These are phyloP conservation scores for Kuraishia molischiana DNA, from an alignment of 805 yeast species.

Conservation along the genomic window DNA sequence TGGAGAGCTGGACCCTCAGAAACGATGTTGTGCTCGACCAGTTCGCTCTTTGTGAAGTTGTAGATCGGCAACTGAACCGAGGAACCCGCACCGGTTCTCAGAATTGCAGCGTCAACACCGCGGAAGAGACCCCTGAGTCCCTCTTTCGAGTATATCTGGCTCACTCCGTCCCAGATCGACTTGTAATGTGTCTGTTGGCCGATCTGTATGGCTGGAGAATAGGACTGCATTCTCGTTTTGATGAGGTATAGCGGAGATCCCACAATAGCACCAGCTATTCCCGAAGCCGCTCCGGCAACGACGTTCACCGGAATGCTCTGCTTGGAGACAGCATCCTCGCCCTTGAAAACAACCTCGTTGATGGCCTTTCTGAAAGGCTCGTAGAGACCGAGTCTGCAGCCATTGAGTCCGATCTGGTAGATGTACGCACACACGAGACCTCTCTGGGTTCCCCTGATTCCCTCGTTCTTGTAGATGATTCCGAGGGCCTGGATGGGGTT, in stretches of 20 bases:
- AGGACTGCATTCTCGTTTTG: conserved; percentile 96
- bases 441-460: conserved; percentile 78
- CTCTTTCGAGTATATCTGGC: conserved; percentile 49
- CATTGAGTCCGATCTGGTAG: conserved; percentile 87
- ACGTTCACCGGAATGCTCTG: conserved; percentile 57
- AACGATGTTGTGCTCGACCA: conserved; percentile 42
- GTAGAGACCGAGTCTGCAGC: conserved; percentile 89
- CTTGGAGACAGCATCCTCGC: conserved; percentile 33
- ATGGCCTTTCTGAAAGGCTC: conserved; percentile 69
- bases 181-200: conserved; percentile 92
- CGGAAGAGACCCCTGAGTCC: conserved; percentile 75
- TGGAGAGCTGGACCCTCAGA: conserved; percentile 63
- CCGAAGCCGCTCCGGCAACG: conserved; percentile 72
- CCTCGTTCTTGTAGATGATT: conserved; percentile 70
- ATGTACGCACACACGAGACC: conserved; percentile 85
- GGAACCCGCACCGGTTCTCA: conserved; percentile 94
- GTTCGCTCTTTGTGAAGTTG: conserved; percentile 58
- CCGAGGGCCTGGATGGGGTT: conserved; percentile 81
- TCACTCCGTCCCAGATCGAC: conserved; percentile 58
- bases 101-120: conserved; percentile 90
- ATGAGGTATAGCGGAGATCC: conserved; percentile 91
- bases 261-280: conserved; percentile 78
- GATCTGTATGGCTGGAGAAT: conserved; percentile 50
- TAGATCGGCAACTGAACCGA: conserved; percentile 91
- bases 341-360: conserved; percentile 47